These are phyloP conservation scores for Xylaria sp. DNA, from an alignment of 2,329 filamentous ascomycete genomes.

Conservation along the genomic window DNA sequence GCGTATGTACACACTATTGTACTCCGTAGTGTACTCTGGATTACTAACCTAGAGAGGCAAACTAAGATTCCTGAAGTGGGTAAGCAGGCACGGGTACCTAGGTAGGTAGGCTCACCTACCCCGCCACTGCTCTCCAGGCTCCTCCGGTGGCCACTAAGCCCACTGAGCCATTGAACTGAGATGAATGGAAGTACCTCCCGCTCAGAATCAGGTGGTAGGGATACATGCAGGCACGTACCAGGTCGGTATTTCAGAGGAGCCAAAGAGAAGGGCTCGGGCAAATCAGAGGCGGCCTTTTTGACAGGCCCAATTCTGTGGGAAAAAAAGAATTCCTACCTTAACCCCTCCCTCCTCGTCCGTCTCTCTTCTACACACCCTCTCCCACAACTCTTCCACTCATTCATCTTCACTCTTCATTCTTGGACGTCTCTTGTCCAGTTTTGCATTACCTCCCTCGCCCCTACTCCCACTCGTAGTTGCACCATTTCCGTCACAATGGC, in stretches of 20 bases:
- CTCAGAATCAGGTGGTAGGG: background rate
- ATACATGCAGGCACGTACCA: slow-evolving; percentile 11
- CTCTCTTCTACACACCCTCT: slow-evolving; percentile 37
- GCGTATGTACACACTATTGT: background rate
- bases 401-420: slow-evolving; percentile 39
- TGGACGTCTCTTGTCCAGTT: slow-evolving; percentile 39
- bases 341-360: slow-evolving; percentile 35
- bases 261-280: slow-evolving; percentile 23
- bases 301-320: slow-evolving; percentile 38
- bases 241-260: background rate
- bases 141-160: background rate
- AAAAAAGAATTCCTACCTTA: slow-evolving; percentile 34
- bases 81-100: too few species aligned
- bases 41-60: background rate
- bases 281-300: slow-evolving; percentile 33
- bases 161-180: background rate
- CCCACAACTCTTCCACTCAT: slow-evolving; percentile 36
- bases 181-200: background rate
- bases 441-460: slow-evolving; percentile 41
- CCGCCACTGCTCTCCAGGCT: background rate
- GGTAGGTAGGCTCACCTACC: background rate
- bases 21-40: background rate
- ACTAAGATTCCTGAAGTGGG: background rate
- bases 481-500: slow-evolving; percentile 65
- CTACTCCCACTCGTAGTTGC: slow-evolving; percentile 33